phyloP scores from a whole-genome alignment of 2,329 filamentous ascomycete genomes.

The Davidsoniella neocaledoniae region DNA sequence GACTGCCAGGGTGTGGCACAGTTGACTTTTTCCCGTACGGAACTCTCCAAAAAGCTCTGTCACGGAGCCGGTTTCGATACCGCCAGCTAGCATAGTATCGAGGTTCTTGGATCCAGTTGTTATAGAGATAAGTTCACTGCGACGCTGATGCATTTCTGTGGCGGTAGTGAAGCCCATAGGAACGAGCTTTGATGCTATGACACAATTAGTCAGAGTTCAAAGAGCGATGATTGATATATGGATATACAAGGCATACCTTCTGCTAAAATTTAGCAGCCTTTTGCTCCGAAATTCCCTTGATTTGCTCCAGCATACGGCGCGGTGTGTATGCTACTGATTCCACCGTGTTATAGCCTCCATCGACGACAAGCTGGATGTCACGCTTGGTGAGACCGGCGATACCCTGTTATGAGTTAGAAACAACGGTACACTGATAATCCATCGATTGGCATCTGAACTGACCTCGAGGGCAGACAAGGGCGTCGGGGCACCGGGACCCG shows the following conservation, averaged over 20 bases:
- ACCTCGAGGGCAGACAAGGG: slow-evolving; percentile 77
- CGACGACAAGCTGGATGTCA: slow-evolving; percentile 82
- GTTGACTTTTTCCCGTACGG: slow-evolving; percentile 93
- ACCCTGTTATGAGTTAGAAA: slow-evolving; percentile 36
- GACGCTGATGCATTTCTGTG: slow-evolving; percentile 94
- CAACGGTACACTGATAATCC: not conserved
- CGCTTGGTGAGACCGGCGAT: slow-evolving; percentile 80
- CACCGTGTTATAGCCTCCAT: slow-evolving; percentile 88
- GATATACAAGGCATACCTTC: slow-evolving; percentile 46
- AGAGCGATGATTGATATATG: slow-evolving; percentile 4
- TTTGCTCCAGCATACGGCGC: slow-evolving; percentile 69
- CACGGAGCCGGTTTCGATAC: slow-evolving; percentile 91
- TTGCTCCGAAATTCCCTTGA: slow-evolving; percentile 95
- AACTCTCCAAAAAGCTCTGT: slow-evolving; percentile 98
- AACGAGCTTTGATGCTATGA: slow-evolving; percentile 85
- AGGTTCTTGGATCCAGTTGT: slow-evolving; percentile 96
- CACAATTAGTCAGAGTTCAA: slow-evolving; percentile 20
- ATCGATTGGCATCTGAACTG: slow-evolving; percentile 18
- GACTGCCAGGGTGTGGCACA: slow-evolving; percentile 95
- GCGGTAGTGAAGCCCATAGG: slow-evolving; percentile 98
- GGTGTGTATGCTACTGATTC: slow-evolving; percentile 90
- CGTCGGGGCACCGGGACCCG: slow-evolving; percentile 84
- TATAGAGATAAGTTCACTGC: slow-evolving; percentile 94
- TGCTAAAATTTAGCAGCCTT: slow-evolving; percentile 83
- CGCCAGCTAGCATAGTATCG: slow-evolving; percentile 84